Conservation (phyloP, 805 yeast species). For the Wickerhamiella spandovensis region DNA sequence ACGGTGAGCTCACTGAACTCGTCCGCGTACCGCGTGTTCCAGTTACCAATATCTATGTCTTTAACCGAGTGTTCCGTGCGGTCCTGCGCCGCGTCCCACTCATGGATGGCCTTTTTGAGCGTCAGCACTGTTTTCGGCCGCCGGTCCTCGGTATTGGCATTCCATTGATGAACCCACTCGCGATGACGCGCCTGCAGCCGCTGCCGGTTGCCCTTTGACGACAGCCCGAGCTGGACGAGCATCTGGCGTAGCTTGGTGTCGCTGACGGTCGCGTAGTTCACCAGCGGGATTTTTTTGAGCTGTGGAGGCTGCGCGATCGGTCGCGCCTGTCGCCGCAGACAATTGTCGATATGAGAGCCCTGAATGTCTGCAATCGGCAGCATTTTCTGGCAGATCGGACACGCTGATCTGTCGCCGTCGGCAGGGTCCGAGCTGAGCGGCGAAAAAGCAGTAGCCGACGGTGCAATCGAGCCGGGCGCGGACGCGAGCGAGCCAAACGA, state of each 20-base stretch:
- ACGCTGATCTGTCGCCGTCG: constrained; percentile 30
- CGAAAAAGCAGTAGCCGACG: too few relatives aligned
- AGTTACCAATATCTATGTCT: constrained; percentile 8
- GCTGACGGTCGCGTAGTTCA: constrained; percentile 49
- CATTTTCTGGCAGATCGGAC: constrained; percentile 52
- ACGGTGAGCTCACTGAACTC: constrained; percentile 13
- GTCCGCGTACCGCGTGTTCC: constrained; percentile 13
- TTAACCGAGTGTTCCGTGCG: constrained; percentile 5
- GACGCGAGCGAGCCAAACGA: too few relatives aligned
- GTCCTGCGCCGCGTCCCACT: constrained; percentile 14
- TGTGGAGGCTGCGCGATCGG: constrained; percentile 11
- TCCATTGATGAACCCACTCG: constrained; percentile 65
- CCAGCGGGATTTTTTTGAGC: constrained; percentile 25
- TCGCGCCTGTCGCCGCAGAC: constrained; percentile 26
- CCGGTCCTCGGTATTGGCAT: constrained; percentile 64
- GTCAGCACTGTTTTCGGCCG: constrained; percentile 46
- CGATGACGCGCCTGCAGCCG: constrained; percentile 59
- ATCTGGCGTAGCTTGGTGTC: constrained; percentile 49
- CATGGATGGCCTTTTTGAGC: constrained; percentile 40
- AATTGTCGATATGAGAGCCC: constrained; percentile 46
- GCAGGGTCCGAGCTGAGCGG: too few relatives aligned
- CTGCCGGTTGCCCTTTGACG: constrained; percentile 47
- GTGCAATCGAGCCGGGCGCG: too few relatives aligned
- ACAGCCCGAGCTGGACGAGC: constrained; percentile 39
- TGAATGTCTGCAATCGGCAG: constrained; percentile 47